Conservation (phyloP, 1,284 basidiomycete species). For the Microbotryum intermedium region DNA sequence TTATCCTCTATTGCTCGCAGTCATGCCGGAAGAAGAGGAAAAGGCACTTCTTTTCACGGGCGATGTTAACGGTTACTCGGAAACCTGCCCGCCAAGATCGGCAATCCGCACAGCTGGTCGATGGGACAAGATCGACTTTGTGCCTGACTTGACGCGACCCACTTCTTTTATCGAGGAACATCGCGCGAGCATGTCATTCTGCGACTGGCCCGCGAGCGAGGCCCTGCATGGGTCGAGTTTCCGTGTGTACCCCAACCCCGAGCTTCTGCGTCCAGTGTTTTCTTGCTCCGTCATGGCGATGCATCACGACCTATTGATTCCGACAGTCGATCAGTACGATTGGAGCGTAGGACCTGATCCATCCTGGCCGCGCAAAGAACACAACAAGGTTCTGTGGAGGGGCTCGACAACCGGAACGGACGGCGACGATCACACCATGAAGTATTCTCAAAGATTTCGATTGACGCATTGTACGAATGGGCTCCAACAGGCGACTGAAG, state of each 20-base stretch:
- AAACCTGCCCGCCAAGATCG: neutral
- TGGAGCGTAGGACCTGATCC: slow-evolving; percentile 20
- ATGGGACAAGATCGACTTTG: neutral
- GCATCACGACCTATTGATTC: slow-evolving; percentile 32
- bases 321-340: slow-evolving; percentile 28
- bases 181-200: slow-evolving; percentile 13
- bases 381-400: slow-evolving; percentile 39
- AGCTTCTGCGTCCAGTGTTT: slow-evolving; percentile 31
- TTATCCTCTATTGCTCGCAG: too few species aligned
- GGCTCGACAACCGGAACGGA: slow-evolving; percentile 40
- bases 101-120: neutral
- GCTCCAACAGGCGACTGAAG: too few species aligned
- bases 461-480: slow-evolving; percentile 15
- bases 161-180: slow-evolving; percentile 7
- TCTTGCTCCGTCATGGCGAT: slow-evolving; percentile 31
- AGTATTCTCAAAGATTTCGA: slow-evolving; percentile 11
- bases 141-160: neutral
- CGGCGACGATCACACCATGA: too few species aligned
- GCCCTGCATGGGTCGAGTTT: slow-evolving; percentile 6
- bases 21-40: too few species aligned
- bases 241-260: slow-evolving; percentile 12
- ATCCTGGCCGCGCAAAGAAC: slow-evolving; percentile 42
- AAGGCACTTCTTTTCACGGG: too few species aligned
- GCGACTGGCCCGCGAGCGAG: slow-evolving; percentile 8
- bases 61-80: too few species aligned